Base-by-base conservation (phyloP, 164 flowering plant species). In the Stephania japonica region DNA sequence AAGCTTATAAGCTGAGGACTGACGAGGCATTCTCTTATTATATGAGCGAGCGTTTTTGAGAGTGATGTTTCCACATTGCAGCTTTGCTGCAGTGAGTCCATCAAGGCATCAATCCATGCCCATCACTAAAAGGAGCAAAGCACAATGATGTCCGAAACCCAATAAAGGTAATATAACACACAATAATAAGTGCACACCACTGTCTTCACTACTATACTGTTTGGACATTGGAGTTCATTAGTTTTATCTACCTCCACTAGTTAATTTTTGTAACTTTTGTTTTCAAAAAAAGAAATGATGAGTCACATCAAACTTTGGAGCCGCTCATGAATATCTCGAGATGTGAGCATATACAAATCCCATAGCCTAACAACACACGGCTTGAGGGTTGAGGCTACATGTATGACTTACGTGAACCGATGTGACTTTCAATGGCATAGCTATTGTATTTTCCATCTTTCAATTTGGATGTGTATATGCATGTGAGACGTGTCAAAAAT, bases 41-140 rank as follows among this genome's bases (percentile, higher is more conserved):
- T 24, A 59, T 59, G 24, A 59, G 10, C 64, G 21, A 59, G 23
- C 64, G 23, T 59, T 59, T 50, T 18, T n/a, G 13, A 47, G 53
- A 47, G 53, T 9, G 53, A 9, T 47, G 53, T 47, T 47, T 47
- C 53, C 53, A 8, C 12, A 47, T 10, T 9, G 64, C 25, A 59
- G 64, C 64, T 59, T 59, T 59, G 64, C 23, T 32, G 38, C 38
- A 32, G 38, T 32, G 38, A 59, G 24, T 21, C 64, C 64, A 59
- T 59, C 64, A 3, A 21, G 9, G 21, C 23, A 7, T 7, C 63
- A 19, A 13, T 14, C 59, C n/a, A 19, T n/a, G 63, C 59, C n/a
- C 64, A 59, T 59, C 64, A 59, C 64, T 59, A n/a, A 59, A 59
- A 59, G 64, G 64, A 24, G 64, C 21, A n/a, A 59, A 59, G 64